These are phyloP conservation scores for Wickerhamomyces sydowiorum DNA, from an alignment of 805 yeast genomes.

Conservation along the genomic window DNA sequence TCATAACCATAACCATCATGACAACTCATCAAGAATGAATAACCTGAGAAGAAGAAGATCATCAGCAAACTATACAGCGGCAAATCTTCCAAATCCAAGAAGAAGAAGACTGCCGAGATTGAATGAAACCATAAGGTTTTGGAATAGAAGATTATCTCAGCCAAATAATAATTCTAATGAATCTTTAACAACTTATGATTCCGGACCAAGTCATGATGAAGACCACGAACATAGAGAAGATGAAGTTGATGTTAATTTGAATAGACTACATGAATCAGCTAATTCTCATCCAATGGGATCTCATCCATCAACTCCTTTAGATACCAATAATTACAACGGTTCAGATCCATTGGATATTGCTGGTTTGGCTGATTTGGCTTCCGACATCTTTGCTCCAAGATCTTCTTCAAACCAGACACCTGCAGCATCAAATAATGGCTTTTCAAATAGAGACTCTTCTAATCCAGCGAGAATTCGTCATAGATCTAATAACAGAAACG, in stretches of 20 bases:
- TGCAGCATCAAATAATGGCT: neutral
- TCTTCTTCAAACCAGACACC: neutral
- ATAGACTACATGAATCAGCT: neutral
- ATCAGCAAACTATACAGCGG: constrained; percentile 12
- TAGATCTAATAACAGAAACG: neutral
- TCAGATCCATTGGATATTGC: neutral
- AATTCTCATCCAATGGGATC: neutral
- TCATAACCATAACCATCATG: too few relatives aligned
- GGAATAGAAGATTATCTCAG: constrained; percentile 4
- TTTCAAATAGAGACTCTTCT: neutral
- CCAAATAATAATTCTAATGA: neutral
- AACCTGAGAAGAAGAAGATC: constrained; percentile 15
- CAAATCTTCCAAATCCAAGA: constrained; percentile 13
- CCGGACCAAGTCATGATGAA: neutral
- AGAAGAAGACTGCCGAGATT: constrained; percentile 17
- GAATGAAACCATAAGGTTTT: constrained; percentile 10
- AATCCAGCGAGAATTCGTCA: too few relatives aligned
- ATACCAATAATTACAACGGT: neutral
- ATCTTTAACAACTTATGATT: neutral
- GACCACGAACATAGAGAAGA: neutral
- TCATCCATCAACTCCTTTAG: neutral
- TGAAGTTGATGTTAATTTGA: neutral
- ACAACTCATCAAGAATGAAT: neutral
- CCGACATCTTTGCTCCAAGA: neutral
- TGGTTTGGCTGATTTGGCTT: neutral